Percentiles rank a stretch among this genome's conserved stretches.
These are phyloP conservation scores for Aspergillus chevalieri DNA, from an alignment of 2,329 filamentous ascomycete genomes.

Conservation along the genomic window DNA sequence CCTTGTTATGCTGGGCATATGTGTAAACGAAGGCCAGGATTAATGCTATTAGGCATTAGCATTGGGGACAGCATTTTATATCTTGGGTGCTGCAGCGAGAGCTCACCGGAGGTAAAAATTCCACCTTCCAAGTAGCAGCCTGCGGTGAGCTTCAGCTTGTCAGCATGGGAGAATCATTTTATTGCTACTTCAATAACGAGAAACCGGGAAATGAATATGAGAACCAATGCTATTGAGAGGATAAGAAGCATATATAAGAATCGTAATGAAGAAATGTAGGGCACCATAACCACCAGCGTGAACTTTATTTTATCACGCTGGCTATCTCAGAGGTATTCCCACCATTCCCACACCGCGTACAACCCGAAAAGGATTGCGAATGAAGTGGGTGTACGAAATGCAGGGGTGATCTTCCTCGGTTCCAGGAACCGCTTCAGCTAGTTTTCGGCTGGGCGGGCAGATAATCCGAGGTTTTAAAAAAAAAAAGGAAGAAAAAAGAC, in stretches of 20 bases:
- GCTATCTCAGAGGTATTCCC: constrained; percentile 67
- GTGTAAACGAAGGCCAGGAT: constrained; percentile 79
- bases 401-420: constrained; percentile 74
- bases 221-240: constrained; percentile 10
- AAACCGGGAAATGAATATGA: constrained; percentile 5
- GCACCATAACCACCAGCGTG: constrained; percentile 59
- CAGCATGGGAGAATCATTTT: constrained; percentile 15
- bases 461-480: constrained; percentile 56
- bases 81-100: constrained; percentile 3
- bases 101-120: constrained; percentile 36
- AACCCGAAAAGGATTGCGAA: constrained; percentile 53
- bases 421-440: constrained; percentile 80
- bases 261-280: constrained; percentile 51
- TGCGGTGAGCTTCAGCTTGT: constrained; percentile 37
- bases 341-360: constrained; percentile 66
- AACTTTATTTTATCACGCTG: constrained; percentile 47
- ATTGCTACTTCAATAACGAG: constrained; percentile 14
- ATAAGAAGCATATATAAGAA: constrained; percentile 5
- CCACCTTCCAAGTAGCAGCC: constrained; percentile 28
- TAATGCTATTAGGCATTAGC: constrained; percentile 56
- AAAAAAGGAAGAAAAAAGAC: not conserved
- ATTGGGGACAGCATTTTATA: constrained; percentile 1
- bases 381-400: constrained; percentile 56
- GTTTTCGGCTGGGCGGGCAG: constrained; percentile 67
- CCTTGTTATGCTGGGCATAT: constrained; percentile 76